Evolutionary conservation across 1,139 yeast species (phyloP), one percentile per base, ranked within the genome.

Genomic region (Pichia sp.): DNA sequence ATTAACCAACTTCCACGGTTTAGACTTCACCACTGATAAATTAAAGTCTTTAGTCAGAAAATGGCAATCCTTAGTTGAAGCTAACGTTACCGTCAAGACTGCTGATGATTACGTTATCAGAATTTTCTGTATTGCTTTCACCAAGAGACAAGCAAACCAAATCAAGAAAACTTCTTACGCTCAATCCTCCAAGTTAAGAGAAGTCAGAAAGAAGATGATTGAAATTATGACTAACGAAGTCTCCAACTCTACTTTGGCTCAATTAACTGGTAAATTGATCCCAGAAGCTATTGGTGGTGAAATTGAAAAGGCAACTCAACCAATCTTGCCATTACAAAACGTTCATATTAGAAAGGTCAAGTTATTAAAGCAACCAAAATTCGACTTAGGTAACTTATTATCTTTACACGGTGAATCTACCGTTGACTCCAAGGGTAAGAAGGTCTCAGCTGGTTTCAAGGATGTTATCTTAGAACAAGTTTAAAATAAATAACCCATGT

Each of bases 1-100:
- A 67, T 77, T 85, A 69, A 85, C 95, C 76, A 85, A 85, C 87
- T 85, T 85, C 87, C 95, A 85, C 79, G 95, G 95, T 65, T 72
- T 85, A 73, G 88, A 84, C 75, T 84, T 85, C 79, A 85, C 95
- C 64, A 78, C 88, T 57, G 95, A 85, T 77, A 85, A 85, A 78
- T 74, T 85, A 67, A 81, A 90, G 73, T 85, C 95, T 51, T 78
- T 85, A 70, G 95, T 85, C 54, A 84, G 95, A 79, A 85, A 85
- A 73, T 85, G 95, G 95, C 95, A 85, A 75, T 78, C 94, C 58
- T 75, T 85, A 72, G 86, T 85, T 60, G 95, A 85, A 77, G 87
- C 90, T 64, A 81, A 83, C 70, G 92, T 85, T 61, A 85, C 95
- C 60, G 95, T 84, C 65, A 85, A 85, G 84, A 85, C 95, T 64